Base-by-base conservation (phyloP, 495 filamentous ascomycete species). In the Halenospora varia region DNA sequence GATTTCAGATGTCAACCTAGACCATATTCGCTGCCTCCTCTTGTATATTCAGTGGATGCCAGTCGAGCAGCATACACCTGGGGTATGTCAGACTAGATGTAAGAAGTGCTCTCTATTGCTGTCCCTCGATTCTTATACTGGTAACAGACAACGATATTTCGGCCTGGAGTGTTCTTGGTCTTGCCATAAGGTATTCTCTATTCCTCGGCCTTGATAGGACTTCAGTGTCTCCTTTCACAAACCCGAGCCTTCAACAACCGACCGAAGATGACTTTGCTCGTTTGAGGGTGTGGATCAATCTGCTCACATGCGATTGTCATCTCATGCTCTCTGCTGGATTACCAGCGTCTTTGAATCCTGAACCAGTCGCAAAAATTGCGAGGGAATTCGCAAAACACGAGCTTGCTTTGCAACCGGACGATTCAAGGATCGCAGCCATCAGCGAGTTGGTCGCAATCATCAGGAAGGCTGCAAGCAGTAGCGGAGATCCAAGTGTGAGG, bases 401-500 rank as follows among this genome's bases (percentile, higher is more conserved):
- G 24, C 9, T 8, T 20, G 47, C 47, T 9, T 22, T 49, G 22
- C 47, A 49, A 24, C 47, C 22, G 4, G 17, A 49, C 10, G 47
- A 49, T 24, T 49, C 47, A 13, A 20, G 47, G 6, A 49, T 49
- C 10, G 47, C 47, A 9, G 47, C 47, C 2, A 49, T 49, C 6
- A 49, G 47, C 20, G 47, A 49, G n/a, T n/a, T 49, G 20, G 47
- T 49, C 13, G 47, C 10, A n/a, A 11, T 49, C 22, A 24, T 49
- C 4, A 19, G 22, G 20, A 49, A 22, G 6, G 47, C 47, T 13
- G 47, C 47, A 22, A 49, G 22, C 9, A 49, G 47, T n/a, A 49
- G 47, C 24, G 47, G 47, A 22, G 47, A 49, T 49, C 47, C 47
- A 9, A 20, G 22, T 49, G 47, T 49, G 22, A 49, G 47, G 8